phyloP scores from a whole-genome alignment of 805 yeast genomes.

The Saccharomycopsis fermentans region DNA sequence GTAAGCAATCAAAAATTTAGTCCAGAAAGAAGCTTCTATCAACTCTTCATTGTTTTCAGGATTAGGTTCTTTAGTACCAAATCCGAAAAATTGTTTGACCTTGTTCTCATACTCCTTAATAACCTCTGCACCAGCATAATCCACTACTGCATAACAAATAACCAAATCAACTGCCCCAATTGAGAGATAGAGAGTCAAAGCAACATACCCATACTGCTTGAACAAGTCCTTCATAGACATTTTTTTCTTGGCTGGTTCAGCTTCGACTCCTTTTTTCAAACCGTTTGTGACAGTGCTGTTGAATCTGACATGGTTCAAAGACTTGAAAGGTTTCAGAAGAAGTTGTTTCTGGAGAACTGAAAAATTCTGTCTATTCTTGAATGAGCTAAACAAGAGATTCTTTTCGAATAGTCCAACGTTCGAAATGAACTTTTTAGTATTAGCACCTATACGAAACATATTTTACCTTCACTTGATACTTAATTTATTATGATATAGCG shows the following conservation, averaged over 20 bases:
- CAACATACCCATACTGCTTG: constrained; percentile 85
- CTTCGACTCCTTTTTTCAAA: not conserved
- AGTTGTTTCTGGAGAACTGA: not conserved
- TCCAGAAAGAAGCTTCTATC: constrained; percentile 39
- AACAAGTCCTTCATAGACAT: constrained; percentile 44
- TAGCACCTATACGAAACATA: not conserved
- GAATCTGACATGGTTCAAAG: not conserved
- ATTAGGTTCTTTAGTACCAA: constrained; percentile 33
- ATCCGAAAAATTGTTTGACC: constrained; percentile 54
- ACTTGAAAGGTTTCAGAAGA: not conserved
- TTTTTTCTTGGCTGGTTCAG: not conserved
- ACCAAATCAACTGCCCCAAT: constrained; percentile 76
- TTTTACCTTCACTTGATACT: too few species aligned
- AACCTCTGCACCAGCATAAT: constrained; percentile 76
- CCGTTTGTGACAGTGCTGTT: not conserved
- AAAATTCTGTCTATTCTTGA: not conserved
- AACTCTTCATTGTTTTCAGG: constrained; percentile 6
- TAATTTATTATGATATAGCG: too few species aligned
- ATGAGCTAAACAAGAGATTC: not conserved
- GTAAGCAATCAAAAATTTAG: constrained; percentile 85
- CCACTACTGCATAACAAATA: constrained; percentile 71
- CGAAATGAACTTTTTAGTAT: not conserved
- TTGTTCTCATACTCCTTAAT: constrained; percentile 57
- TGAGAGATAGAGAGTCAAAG: constrained; percentile 72
- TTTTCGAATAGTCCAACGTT: not conserved